Evolutionary conservation across 345 rosid species (phyloP), one percentile per base, ranked within the genome.

Genomic region (Psidium guajava): DNA sequence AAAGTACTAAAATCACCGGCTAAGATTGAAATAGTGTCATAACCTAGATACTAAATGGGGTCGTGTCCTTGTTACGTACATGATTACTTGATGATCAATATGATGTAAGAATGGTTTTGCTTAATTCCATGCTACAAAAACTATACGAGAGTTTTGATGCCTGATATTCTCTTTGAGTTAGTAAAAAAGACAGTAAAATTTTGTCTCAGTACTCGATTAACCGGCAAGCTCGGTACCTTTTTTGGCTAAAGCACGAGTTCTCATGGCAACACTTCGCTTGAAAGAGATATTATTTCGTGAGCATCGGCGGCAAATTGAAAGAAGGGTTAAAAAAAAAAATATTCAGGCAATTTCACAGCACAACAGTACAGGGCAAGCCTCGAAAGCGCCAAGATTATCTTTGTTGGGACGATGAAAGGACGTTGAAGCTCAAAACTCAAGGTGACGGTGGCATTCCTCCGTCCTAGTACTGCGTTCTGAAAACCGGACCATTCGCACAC

Each of bases 401-500:
- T 69, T 32, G 36, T 8, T 18, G 44, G 36, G 80, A 4, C 80
- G 18, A 69, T 21, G 77, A 32, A 69, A 69, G 44, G 80, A 18
- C 47, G 20, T 69, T 44, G 1, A 2, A 0, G 24, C 13, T 36
- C 24, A 8, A 44, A 69, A 69, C 80, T 36, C 25, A 21, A 8
- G 77, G 77, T 18, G 77, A 69, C 4, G 75, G 42, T 53, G 77
- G 28, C 75, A 8, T 64, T 32, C 14, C n/a, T 36, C n/a, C 42
- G 28, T 5, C 61, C 40, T 42, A 32, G 6, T 53, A 53, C 82
- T 12, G 55, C 28, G 53, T 32, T 20, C 15, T 49, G 56, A 50
- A 83, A 88, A 83, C 87, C 77, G 83, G 83, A 84, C 89, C 82
- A 80, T 7, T 73, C 85, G 40, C 6, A 85, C 55, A 57, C 82